Evolutionary conservation across 768 basidiomycete genomes (phyloP).

Genomic region (Kwoniella dendrophila): DNA sequence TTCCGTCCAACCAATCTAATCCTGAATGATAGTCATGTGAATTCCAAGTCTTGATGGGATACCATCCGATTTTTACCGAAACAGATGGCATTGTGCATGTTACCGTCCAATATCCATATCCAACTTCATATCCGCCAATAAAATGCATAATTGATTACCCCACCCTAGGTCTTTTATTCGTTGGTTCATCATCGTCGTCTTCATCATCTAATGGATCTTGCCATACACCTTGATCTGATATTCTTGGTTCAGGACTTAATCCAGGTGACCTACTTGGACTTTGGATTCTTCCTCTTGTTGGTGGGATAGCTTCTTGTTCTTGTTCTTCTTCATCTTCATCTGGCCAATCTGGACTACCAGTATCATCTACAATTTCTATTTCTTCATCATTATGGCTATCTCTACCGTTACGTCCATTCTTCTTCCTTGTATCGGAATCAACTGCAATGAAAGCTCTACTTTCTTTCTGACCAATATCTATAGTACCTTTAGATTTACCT

Average conservation of each 20-base stretch:
- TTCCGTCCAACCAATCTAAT: too few relatives aligned
- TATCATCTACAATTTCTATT: slow-evolving; percentile 4
- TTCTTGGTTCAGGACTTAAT: slow-evolving; percentile 30
- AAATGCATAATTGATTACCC: slow-evolving; percentile 1
- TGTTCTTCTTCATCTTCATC: slow-evolving; percentile 21
- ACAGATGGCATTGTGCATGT: too few relatives aligned
- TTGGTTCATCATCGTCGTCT: slow-evolving; percentile 34
- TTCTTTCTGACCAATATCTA: too few relatives aligned
- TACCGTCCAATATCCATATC: too few relatives aligned
- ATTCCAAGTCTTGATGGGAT: too few relatives aligned
- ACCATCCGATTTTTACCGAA: too few relatives aligned
- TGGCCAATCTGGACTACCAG: slow-evolving; percentile 43
- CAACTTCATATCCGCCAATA: too few relatives aligned
- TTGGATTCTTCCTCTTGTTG: slow-evolving; percentile 14
- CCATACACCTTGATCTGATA: slow-evolving; percentile 28
- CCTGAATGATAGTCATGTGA: too few relatives aligned
- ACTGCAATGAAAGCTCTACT: too few relatives aligned
- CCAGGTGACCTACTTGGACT: slow-evolving; percentile 40
- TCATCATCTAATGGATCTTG: slow-evolving; percentile 46
- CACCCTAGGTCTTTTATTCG: slow-evolving; percentile 18
- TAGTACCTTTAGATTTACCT: slow-evolving; percentile 1
- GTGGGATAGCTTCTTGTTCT: slow-evolving; percentile 2
- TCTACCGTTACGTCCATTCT: too few relatives aligned
- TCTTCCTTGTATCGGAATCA: too few relatives aligned
- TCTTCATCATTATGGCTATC: slow-evolving; percentile 14